These are phyloP conservation scores for Clavispora phyllophila DNA, from an alignment of 805 yeast genomes.

Conservation along the genomic window DNA sequence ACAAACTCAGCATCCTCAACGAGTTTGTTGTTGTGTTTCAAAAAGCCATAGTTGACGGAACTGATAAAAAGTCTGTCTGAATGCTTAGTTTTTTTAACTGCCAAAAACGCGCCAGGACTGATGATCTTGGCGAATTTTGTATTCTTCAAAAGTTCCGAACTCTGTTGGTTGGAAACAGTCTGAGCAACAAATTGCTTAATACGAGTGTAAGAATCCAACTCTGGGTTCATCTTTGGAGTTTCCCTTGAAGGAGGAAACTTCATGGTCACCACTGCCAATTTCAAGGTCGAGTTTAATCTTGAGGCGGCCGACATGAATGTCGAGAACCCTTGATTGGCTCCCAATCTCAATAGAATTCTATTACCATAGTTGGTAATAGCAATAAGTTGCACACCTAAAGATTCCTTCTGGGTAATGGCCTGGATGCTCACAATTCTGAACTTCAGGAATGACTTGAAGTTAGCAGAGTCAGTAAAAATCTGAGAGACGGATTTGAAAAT, in stretches of 20 bases:
- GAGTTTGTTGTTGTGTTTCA: conserved; percentile 66
- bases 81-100: conserved; percentile 47
- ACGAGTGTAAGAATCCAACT: conserved; percentile 38
- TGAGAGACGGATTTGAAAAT: conserved; percentile 45
- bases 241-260: conserved; percentile 63
- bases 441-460: conserved; percentile 42
- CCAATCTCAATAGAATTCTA: conserved; percentile 57
- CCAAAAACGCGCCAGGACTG: conserved; percentile 83
- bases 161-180: conserved; percentile 36
- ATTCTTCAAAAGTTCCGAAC: conserved; percentile 55
- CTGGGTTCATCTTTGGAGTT: conserved; percentile 35
- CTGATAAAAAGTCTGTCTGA: conserved; percentile 60
- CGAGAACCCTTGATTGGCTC: conserved; percentile 28
- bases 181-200: conserved; percentile 37
- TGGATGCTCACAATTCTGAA: conserved; percentile 60
- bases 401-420: conserved; percentile 59
- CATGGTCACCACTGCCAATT: conserved; percentile 40
- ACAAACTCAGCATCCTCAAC: conserved; percentile 79
- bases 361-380: conserved; percentile 84
- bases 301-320: conserved; percentile 20
- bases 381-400: conserved; percentile 63
- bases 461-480: conserved; percentile 52
- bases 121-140: conserved; percentile 56
- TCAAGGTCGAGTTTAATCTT: conserved; percentile 23
- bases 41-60: conserved; percentile 79